phyloP scores from a whole-genome alignment of 805 yeast species.

The Kuraishia molischiana region DNA sequence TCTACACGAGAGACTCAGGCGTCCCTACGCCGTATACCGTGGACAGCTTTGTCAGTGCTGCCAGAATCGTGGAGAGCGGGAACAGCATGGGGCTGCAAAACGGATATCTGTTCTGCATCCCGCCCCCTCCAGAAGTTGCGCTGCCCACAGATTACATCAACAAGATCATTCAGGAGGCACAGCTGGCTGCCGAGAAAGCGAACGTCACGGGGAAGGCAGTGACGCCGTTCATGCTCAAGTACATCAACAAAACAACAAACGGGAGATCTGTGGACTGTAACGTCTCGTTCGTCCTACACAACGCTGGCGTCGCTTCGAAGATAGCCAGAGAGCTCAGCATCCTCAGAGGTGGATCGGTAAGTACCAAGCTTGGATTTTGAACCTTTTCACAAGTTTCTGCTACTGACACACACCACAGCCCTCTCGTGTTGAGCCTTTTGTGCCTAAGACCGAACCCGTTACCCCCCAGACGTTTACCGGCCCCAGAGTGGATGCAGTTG shows the following conservation, averaged over 20 bases:
- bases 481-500: conserved; percentile 21
- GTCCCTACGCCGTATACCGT: conserved; percentile 61
- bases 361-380: not conserved
- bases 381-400: too few relatives aligned
- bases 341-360: not conserved
- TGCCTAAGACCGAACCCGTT: too few relatives aligned
- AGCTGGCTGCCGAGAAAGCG: conserved; percentile 36
- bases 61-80: conserved; percentile 43
- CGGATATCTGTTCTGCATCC: conserved; percentile 76
- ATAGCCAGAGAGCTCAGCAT: conserved; percentile 48
- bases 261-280: conserved; percentile 68
- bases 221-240: conserved; percentile 67
- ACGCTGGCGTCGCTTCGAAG: conserved; percentile 57
- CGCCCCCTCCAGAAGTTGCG: conserved; percentile 63
- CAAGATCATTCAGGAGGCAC: conserved; percentile 48
- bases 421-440: too few relatives aligned
- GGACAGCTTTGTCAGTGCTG: conserved; percentile 45
- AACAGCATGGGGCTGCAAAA: conserved; percentile 40
- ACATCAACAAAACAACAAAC: conserved; percentile 55
- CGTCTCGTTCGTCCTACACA: conserved; percentile 66
- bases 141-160: conserved; percentile 43
- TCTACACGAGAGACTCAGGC: conserved; percentile 71
- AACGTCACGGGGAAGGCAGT: conserved; percentile 62
- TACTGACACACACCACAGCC: too few relatives aligned
- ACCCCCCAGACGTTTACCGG: not conserved